phyloP scores from a whole-genome alignment of 2,329 filamentous ascomycete genomes.

The Trichoderma sp. region DNA sequence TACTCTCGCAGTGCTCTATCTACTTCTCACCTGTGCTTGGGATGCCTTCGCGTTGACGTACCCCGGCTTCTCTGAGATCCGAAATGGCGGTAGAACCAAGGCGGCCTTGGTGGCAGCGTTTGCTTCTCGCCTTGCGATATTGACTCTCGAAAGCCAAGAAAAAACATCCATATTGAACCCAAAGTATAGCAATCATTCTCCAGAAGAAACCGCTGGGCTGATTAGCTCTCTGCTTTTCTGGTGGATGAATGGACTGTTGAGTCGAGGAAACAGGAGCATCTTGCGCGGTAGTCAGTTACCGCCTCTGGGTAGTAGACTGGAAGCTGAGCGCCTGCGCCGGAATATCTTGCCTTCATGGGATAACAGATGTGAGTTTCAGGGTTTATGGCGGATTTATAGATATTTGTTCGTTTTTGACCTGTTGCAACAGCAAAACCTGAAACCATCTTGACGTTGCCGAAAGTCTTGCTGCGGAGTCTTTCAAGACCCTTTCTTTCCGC shows the following conservation, averaged over 20 bases:
- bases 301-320: background rate
- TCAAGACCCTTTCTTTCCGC: constrained; percentile 31
- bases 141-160: background rate
- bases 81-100: background rate
- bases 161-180: background rate
- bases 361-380: background rate
- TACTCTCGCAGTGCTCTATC: background rate
- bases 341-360: constrained; percentile 1
- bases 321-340: background rate
- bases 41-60: background rate
- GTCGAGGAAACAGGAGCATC: constrained; percentile 10
- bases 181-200: background rate
- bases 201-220: constrained; percentile 10
- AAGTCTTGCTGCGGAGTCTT: constrained; percentile 11
- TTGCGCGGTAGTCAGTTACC: constrained; percentile 6
- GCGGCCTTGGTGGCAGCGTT: background rate
- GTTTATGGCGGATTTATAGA: background rate
- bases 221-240: constrained; percentile 14
- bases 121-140: background rate
- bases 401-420: background rate
- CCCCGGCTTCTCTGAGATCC: background rate
- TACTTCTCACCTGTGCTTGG: background rate
- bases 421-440: background rate
- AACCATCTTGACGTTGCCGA: constrained; percentile 2
- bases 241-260: constrained; percentile 18